These are phyloP conservation scores for Pachyrhizus erosus DNA, from an alignment of 306 rosid genomes.

Conservation along the genomic window DNA sequence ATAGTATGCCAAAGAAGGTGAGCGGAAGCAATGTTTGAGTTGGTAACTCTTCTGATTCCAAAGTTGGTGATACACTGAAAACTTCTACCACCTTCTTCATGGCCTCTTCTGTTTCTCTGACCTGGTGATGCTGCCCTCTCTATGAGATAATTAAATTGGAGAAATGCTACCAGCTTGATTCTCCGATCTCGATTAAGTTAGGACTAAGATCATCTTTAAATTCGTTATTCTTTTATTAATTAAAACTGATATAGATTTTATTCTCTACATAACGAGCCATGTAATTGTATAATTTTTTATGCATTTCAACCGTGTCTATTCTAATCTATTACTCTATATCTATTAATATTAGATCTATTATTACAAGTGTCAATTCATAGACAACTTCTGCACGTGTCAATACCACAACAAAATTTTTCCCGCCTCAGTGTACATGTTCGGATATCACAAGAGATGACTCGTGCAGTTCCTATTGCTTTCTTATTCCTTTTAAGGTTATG, in stretches of 20 bases:
- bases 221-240: too few species aligned
- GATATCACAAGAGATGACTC: background rate
- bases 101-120: background rate
- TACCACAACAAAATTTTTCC: background rate
- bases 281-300: too few species aligned
- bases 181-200: too few species aligned
- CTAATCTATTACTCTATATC: too few species aligned
- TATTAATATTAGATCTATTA: too few species aligned
- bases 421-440: background rate
- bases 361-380: background rate
- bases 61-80: constrained; percentile 24
- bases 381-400: background rate
- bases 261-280: background rate
- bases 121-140: too few species aligned
- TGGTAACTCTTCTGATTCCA: background rate
- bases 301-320: too few species aligned
- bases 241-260: background rate
- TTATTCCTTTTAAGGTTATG: too few species aligned
- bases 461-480: background rate
- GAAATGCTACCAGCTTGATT: too few species aligned
- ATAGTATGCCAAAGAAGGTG: constrained; percentile 52
- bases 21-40: constrained; percentile 35
- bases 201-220: too few species aligned
- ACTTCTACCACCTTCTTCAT: background rate
- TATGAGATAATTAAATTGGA: too few species aligned